Percentiles rank a stretch among this genome's conserved stretches.
Conservation (phyloP, 306 rosid species). For the Quercus cerris region DNA sequence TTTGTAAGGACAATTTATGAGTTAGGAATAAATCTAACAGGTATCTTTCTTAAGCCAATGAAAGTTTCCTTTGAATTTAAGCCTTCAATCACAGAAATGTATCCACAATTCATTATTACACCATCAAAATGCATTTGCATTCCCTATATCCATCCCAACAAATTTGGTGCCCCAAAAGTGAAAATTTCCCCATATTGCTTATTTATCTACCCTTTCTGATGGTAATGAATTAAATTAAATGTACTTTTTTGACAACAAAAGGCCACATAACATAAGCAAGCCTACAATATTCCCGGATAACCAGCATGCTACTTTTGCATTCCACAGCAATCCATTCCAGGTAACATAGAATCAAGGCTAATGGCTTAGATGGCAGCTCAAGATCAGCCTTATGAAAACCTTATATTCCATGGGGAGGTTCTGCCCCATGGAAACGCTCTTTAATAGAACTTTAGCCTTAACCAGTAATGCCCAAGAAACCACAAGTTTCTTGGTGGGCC, state of each 20-base stretch:
- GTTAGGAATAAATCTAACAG: constrained; percentile 6
- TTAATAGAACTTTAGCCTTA: no score
- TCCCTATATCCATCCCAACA: neutral
- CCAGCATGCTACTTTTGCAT: neutral
- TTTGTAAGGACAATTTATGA: neutral
- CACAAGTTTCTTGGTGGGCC: no score
- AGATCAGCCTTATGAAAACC: no score
- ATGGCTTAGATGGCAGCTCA: no score
- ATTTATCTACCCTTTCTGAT: neutral
- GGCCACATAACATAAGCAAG: neutral
- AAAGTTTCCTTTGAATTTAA: neutral
- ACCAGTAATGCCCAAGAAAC: no score
- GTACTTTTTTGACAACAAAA: neutral
- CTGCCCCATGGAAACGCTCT: no score
- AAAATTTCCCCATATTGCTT: neutral
- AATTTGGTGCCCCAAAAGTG: neutral
- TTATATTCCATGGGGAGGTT: no score
- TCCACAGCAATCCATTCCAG: neutral
- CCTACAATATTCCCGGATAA: neutral
- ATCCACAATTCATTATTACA: neutral
- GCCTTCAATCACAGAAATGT: neutral
- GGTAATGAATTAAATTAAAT: neutral
- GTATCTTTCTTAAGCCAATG: constrained; percentile 2
- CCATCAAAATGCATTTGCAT: neutral
- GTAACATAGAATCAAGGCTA: neutral